Evolutionary conservation across 345 rosid species (phyloP).

Genomic region (Aquilaria sinensis): DNA sequence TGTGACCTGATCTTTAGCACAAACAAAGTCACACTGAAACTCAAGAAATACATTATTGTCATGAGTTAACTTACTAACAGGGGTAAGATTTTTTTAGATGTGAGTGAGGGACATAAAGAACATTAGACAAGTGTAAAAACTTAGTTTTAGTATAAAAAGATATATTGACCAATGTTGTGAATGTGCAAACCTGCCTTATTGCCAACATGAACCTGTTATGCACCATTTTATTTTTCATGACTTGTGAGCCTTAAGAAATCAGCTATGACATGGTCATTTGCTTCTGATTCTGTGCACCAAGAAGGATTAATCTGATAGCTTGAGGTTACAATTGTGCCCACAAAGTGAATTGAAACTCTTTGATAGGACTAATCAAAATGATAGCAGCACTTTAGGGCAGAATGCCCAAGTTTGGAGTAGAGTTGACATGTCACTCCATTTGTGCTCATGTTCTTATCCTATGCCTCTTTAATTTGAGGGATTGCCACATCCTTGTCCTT

Average conservation of each 20-base stretch:
- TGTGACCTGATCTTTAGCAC: slow-evolving; percentile 1
- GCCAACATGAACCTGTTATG: neutral
- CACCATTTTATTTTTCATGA: neutral
- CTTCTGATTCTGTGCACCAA: neutral
- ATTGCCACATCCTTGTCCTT: neutral
- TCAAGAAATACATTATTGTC: slow-evolving; percentile 1
- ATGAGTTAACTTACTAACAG: neutral
- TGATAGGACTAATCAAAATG: neutral
- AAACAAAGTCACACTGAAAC: neutral
- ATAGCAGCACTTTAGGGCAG: neutral
- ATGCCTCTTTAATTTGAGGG: neutral
- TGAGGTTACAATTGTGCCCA: neutral
- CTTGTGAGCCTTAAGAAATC: neutral
- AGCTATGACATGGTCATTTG: neutral
- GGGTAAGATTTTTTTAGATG: neutral
- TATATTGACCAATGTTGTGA: neutral
- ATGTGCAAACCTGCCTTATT: slow-evolving; percentile 3
- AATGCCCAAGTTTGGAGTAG: neutral
- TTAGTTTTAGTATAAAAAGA: neutral
- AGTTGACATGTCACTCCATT: neutral
- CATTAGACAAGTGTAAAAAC: neutral
- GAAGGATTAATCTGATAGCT: neutral
- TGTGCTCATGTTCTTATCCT: neutral
- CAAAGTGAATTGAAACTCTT: neutral
- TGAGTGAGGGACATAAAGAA: slow-evolving; percentile 5